Base-by-base conservation (phyloP, 2,329 filamentous ascomycete genomes). In the Metarhizium guizhouense region DNA sequence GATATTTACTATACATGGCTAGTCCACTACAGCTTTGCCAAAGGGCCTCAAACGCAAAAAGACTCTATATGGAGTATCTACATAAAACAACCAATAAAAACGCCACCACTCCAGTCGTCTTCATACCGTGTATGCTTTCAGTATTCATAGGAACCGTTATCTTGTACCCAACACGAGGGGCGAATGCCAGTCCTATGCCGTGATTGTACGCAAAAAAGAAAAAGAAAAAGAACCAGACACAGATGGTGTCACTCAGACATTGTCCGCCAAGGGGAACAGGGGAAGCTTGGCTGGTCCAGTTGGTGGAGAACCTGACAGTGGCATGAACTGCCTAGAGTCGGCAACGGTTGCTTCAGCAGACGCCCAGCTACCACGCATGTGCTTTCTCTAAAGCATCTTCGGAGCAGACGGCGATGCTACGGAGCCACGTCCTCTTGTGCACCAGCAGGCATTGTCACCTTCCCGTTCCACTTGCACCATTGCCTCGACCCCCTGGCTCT, bases 401-500 rank as follows among this genome's bases (percentile, higher is more conserved):
- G 71, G 61, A 43, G 69, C 64, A 45, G 60, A 61, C 38, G 70
- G 66, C 55, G 67, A 63, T 45, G 65, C 60, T 49, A 64, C 57
- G 25, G 64, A 56, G 16, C 63, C 61, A 48, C 70, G 66, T 51
- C 65, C 65, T 40, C 69, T 64, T 16, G 60, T 62, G 61, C 83
- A 86, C 83, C 83, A 86, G 62, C 83, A 86, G 20, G 73, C 76
- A 45, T 69, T 66, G 56, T 95, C 90, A 0, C 88, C 89, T 65
- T 96, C 90, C 50, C 86, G 77, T 71, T 96, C 93, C 1, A 95
- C 88, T 70, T 96, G 93, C 5, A 96, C 81, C 30, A 95, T 84
- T 13, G 91, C 83, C 64, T 96, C 86, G 72, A 96, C 87, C 47
- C 84, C 82, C 60, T 87, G 81, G 53, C 82, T 81, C 7, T 78